A percentile compares a stretch with the other conserved stretches of the same genome.
Evolutionary conservation across 768 basidiomycete genomes (phyloP).

Genomic region (Stropharia rugosoannulata): DNA sequence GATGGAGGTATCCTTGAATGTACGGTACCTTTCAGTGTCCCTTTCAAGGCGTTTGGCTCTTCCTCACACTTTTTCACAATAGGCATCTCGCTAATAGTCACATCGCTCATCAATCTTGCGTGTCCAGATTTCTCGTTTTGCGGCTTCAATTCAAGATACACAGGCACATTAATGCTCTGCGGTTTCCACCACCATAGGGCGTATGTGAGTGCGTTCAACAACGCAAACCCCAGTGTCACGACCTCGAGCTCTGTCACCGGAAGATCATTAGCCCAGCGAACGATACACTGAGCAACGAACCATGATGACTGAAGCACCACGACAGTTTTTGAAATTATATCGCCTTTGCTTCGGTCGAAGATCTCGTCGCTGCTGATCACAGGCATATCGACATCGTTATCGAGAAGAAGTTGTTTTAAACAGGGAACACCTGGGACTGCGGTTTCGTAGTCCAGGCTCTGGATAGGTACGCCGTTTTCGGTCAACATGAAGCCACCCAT

Average conservation of each 20-base stretch:
- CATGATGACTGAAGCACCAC: slow-evolving; percentile 26
- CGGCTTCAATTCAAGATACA: not conserved
- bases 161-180: not conserved
- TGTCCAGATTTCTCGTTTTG: not conserved
- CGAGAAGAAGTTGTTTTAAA: not conserved
- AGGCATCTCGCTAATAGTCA: not conserved
- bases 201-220: slow-evolving; percentile 26
- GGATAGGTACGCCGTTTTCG: slow-evolving; percentile 16
- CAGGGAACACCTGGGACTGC: not conserved
- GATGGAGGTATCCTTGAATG: too few species aligned
- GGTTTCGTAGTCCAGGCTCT: not conserved
- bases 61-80: too few species aligned
- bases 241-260: slow-evolving; percentile 29
- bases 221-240: slow-evolving; percentile 24
- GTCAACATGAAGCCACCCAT: slow-evolving; percentile 12
- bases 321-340: slow-evolving; percentile 22
- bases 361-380: slow-evolving; percentile 19
- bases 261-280: slow-evolving; percentile 18
- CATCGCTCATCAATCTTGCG: not conserved
- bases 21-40: too few species aligned
- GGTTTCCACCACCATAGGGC: slow-evolving; percentile 36
- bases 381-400: slow-evolving; percentile 1
- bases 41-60: too few species aligned
- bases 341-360: slow-evolving; percentile 26
- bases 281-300: slow-evolving; percentile 28